These are phyloP conservation scores for Microsporum audouinii DNA, from an alignment of 2,329 filamentous ascomycete species.

Conservation along the genomic window DNA sequence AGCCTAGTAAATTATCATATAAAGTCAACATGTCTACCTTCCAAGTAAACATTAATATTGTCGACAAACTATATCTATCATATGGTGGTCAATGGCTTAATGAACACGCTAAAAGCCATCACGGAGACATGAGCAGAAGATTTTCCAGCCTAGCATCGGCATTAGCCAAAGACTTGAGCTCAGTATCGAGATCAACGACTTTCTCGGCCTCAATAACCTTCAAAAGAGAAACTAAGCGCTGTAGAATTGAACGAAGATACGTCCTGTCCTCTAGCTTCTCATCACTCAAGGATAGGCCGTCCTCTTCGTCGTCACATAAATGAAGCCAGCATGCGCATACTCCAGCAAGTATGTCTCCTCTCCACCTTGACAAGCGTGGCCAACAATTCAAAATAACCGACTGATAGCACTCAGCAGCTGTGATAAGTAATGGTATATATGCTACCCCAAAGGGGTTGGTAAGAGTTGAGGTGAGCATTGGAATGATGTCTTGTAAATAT, in stretches of 20 bases:
- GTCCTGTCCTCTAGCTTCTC: neutral
- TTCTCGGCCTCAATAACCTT: constrained; percentile 19
- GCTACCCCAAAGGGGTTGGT: constrained; percentile 56
- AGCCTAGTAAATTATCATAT: neutral
- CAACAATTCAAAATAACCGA: constrained; percentile 53
- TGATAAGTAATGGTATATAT: constrained; percentile 43
- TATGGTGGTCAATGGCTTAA: too few species aligned
- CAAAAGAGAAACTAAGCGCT: constrained; percentile 17
- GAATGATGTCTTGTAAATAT: constrained; percentile 50
- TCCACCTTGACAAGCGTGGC: constrained; percentile 54
- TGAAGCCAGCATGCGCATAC: constrained; percentile 54
- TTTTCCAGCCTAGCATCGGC: constrained; percentile 25
- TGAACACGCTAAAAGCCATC: neutral
- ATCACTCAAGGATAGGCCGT: constrained; percentile 6
- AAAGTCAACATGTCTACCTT: neutral
- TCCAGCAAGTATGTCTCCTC: constrained; percentile 52
- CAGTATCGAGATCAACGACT: constrained; percentile 22
- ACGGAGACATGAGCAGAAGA: constrained; percentile 16
- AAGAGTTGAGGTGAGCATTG: constrained; percentile 54
- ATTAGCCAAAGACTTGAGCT: constrained; percentile 27
- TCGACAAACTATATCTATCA: too few species aligned
- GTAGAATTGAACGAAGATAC: neutral
- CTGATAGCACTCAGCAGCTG: constrained; percentile 45
- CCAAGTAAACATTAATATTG: too few species aligned
- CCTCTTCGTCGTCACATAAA: constrained; percentile 30